Base-by-base conservation (phyloP, 208 protist genomes). In the Angomonas ambiguus region DNA sequence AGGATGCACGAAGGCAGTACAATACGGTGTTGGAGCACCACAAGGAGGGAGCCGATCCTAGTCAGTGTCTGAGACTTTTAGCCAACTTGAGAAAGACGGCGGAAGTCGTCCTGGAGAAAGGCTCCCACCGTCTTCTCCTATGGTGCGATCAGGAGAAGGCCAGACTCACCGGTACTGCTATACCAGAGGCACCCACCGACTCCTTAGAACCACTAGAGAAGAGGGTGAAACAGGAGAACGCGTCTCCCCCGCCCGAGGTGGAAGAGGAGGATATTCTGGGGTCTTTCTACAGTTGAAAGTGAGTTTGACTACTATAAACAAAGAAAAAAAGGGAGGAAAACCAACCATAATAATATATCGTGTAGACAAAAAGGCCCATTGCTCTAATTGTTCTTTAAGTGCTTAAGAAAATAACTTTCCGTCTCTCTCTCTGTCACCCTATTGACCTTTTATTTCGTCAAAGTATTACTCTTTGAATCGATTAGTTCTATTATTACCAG, bases 131-230 rank as follows among this genome's bases (percentile, higher is more conserved):
- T 22, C 2, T 93, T 2, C 72, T 71, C 6, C 67, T 76, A 55
- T 93, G 87, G 87, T 80, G 85, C 42, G 79, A 82, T 20, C 72
- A 72, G 31, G 79, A 93, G 71, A 71, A 69, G 32, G 65, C 55
- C 3, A 77, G 76, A 41, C 55, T 88, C 62, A 73, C 85, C 2
- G 85, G 74, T 5, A 59, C 53, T 4, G 42, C 51, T 24, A 30
- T 59, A 3, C 60, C 60, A 6, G 53, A 51, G 41, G 65, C 59
- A 33, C 67, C 3, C 20, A 48, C 63, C 27, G 63, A 32, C 28
- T n/a, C 31, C 32, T 2, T 24, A 18, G 61, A 67, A 38, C 34
- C 30, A 16, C 49, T 35, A 20, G 57, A 35, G 1, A 48, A 20
- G 41, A 20, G 27, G 13, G 60, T 86, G 58, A 82, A 82, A 69